These are phyloP conservation scores for Wickerhamiella australiensis DNA, from an alignment of 805 yeast genomes.

Conservation along the genomic window DNA sequence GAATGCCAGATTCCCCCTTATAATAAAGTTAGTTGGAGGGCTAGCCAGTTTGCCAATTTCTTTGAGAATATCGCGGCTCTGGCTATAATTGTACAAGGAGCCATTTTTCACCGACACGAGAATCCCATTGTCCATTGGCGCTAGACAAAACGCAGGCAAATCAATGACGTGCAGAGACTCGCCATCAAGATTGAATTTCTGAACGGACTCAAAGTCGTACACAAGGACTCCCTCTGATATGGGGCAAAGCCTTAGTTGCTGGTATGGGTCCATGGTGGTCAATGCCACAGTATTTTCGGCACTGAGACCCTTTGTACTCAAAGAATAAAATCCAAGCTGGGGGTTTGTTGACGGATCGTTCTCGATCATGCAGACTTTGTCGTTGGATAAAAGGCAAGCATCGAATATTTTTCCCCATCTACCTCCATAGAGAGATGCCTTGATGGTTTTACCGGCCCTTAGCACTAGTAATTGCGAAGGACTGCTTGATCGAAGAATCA, in stretches of 20 bases:
- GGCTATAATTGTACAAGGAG: neutral
- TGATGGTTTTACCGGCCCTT: neutral
- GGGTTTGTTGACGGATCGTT: constrained; percentile 2
- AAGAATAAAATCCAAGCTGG: neutral
- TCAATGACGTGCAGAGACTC: neutral
- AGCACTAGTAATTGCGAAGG: constrained; percentile 7
- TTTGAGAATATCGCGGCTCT: neutral
- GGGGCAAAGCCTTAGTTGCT: neutral
- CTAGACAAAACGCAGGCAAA: neutral
- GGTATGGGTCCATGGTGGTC: neutral
- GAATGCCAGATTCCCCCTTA: neutral
- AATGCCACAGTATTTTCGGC: neutral
- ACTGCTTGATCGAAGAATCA: neutral
- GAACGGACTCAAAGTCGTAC: neutral
- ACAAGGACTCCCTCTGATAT: neutral
- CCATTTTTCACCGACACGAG: neutral
- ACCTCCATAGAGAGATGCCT: neutral
- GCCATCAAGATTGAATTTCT: neutral
- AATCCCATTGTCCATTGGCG: neutral
- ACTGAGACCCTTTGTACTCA: neutral
- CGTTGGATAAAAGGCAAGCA: constrained; percentile 2
- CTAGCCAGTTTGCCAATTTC: neutral
- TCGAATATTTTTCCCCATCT: constrained; percentile 7
- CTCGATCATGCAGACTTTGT: neutral
- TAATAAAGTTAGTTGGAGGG: neutral